Evolutionary conservation across 495 filamentous ascomycete genomes (phyloP).

Genomic region (Penicillium salamii): DNA sequence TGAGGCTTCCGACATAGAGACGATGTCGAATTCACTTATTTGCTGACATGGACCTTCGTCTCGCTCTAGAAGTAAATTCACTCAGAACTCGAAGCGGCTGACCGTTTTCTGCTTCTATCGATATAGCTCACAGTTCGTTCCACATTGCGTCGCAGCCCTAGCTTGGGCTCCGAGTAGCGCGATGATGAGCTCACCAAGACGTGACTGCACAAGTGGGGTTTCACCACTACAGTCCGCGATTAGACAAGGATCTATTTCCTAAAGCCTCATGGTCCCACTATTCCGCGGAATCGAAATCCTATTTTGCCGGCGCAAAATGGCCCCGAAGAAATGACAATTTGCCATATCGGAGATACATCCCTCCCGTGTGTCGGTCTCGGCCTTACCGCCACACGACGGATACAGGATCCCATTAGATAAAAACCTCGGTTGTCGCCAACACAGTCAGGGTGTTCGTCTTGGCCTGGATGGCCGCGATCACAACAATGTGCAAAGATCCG

Average conservation of each 20-base stretch:
- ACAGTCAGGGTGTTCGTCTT: too few species aligned
- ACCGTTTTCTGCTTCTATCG: background rate
- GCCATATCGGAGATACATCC: conserved; percentile 7
- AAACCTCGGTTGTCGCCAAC: too few species aligned
- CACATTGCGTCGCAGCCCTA: background rate
- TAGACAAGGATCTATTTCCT: background rate
- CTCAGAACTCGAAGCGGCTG: too few species aligned
- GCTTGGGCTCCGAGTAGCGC: background rate
- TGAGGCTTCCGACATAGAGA: background rate
- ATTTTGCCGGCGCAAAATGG: background rate
- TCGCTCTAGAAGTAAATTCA: too few species aligned
- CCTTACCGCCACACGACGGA: background rate
- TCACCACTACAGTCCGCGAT: background rate
- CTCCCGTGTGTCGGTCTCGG: background rate
- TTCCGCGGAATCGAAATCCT: background rate
- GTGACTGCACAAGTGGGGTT: conserved; percentile 7
- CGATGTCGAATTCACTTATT: background rate
- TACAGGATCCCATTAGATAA: too few species aligned
- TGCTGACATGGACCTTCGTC: conserved; percentile 1
- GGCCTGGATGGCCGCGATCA: too few species aligned
- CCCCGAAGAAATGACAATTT: background rate
- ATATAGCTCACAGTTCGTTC: background rate
- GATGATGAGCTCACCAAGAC: conserved; percentile 18
- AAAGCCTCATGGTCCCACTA: background rate
- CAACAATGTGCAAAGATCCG: too few species aligned